Base-by-base conservation (phyloP, 2,329 filamentous ascomycete genomes). In the Balansia obtecta region DNA sequence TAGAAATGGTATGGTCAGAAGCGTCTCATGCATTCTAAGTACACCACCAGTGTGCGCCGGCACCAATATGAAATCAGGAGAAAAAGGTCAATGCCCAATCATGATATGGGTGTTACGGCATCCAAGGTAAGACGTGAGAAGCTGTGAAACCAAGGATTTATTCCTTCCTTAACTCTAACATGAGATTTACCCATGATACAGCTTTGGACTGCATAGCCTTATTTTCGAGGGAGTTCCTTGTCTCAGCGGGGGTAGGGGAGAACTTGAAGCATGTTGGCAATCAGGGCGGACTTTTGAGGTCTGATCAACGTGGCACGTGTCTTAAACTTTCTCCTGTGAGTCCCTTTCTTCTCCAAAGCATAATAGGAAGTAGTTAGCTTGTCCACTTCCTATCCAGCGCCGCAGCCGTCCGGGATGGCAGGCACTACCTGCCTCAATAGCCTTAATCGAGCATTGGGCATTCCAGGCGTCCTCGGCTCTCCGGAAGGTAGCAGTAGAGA, bases 251-350 rank as follows among this genome's bases (percentile, higher is more conserved):
- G 45, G 15, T 16, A 15, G n/a, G 16, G 38, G 16, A 22, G 45
- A 15, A 34, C 43, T 50, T 38, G 45, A 34, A 33, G 30, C 48
- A 46, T 39, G 32, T 41, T 44, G 47, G 44, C 40, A 27, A 18
- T 44, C 15, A 48, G 22, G n/a, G 20, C 30, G 39, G 42, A 16
- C 38, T 41, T 49, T 50, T 52, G 50, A 56, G 50, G 53, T 53
- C 52, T 41, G 44, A 60, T 63, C 61, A 64, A 66, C 63, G 63
- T 67, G 64, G 63, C 64, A 64, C 58, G 50, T 49, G 50, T 45
- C 51, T 53, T 27, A 27, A 27, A 5, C 27, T 48, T 44, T 39
- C 27, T 15, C 15, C 15, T 37, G 4, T 5, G 4, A 9, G 11
- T 37, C 15, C 15, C 34, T 12, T 37, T 37, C 2, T 37, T 37